phyloP scores from a whole-genome alignment of 208 protist genomes.

The Porcisia hertigi region DNA sequence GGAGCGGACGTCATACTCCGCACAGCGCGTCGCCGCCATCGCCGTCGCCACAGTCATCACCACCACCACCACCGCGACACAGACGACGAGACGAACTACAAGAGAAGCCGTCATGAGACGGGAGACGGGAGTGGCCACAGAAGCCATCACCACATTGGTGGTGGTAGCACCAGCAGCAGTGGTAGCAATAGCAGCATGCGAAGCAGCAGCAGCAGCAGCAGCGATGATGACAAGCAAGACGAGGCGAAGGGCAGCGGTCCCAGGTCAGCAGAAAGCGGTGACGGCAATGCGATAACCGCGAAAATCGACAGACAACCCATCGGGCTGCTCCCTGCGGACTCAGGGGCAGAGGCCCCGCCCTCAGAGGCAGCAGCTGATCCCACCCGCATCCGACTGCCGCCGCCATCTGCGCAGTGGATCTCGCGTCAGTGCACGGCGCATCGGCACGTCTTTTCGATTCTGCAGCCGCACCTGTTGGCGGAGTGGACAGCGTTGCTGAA shows the following conservation, averaged over 20 bases:
- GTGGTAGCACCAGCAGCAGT: slow-evolving; percentile 19
- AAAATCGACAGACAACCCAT: neutral
- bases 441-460: slow-evolving; percentile 42
- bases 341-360: neutral
- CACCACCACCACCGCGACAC: neutral
- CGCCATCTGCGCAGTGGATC: slow-evolving; percentile 52
- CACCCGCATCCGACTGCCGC: slow-evolving; percentile 16
- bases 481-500: slow-evolving; percentile 26
- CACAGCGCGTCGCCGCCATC: slow-evolving; percentile 6
- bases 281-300: neutral
- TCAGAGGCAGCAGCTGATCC: neutral
- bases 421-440: slow-evolving; percentile 50
- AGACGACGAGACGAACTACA: neutral
- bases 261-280: neutral
- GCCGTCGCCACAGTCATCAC: slow-evolving; percentile 2
- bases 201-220: neutral
- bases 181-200: slow-evolving; percentile 1
- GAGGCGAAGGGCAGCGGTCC: neutral
- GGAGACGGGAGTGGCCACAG: neutral
- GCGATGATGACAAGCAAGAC: neutral
- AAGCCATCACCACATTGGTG: neutral
- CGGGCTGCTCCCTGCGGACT: neutral
- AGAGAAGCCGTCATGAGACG: neutral
- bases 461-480: slow-evolving; percentile 14
- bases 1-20: neutral